Evolutionary conservation across 73 alveolate species (phyloP), one percentile per base, ranked within the genome.

Genomic region (Paramecium bursaria): DNA sequence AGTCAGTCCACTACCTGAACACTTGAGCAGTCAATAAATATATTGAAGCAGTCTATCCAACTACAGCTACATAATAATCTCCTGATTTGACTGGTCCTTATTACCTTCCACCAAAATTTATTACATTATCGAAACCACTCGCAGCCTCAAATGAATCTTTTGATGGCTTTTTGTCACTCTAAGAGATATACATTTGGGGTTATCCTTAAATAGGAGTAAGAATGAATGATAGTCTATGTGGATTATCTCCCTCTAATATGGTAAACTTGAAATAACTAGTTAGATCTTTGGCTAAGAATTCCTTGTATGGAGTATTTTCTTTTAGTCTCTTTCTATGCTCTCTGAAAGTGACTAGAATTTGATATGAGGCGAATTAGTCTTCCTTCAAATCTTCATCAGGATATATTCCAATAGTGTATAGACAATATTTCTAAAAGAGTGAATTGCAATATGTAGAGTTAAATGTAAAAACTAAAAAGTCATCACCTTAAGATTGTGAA

Each of bases 131-230:
- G 11, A 29, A 4, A 2, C 51, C 29, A 13, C 17, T 11, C 9
- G 10, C 26, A 25, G 26, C 76, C n/a, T 26, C 9, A 57, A 29
- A 13, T n/a, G 0, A 2, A 6, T 26, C 21, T 29, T 57, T 57
- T n/a, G n/a, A n/a, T 29, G 76, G 76, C 31, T 57, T 10, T 26
- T 57, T n/a, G 31, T 57, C 13, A 3, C 33, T 14, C 2, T 27
- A 29, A 13, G 76, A 57, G 26, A 29, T 2, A 23, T 26, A 26
- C 76, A 57, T 57, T 26, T 13, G 9, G 2, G 39, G 31, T 10
- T 57, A 33, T 57, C 76, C 76, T 29, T 57, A 29, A 29, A 57
- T 57, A 26, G 76, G 51, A 26, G 47, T 57, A 1, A 57, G 17
- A n/a, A 57, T 7, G 31, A 57, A 57, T 1, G 29, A 23, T 23